Evolutionary conservation across 805 yeast genomes (phyloP), one percentile per base, ranked within the genome.

Genomic region (Suhomyces sp.): DNA sequence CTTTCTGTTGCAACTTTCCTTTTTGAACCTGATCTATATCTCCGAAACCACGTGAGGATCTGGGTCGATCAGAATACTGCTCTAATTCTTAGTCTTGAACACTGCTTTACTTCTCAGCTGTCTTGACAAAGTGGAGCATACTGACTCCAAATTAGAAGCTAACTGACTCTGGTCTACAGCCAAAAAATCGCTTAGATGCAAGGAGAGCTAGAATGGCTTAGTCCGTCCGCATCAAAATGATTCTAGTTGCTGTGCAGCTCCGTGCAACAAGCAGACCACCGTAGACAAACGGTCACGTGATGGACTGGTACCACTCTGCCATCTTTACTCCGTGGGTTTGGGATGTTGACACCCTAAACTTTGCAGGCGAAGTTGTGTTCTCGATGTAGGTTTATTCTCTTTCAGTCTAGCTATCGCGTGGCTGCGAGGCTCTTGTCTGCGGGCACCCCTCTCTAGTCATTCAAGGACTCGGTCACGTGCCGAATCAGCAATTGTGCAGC

Each of bases 391-490:
- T 12, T 1, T n/a, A 27, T 27, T 27, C n/a, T 6, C 31, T 12
- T 12, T 27, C 4, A 10, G n/a, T 27, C n/a, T 27, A 27, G 31
- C 13, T 25, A 10, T 25, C 3, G 13, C 29, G 29, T 6, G 31
- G 31, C n/a, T 3, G 22, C 22, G 20, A 35, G 20, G 40, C 20
- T 33, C 13, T 9, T 37, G 13, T 17, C 9, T 1, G 13, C 12
- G 17, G n/a, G 41, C 41, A 17, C 17, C 20, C 40, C 40, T 17
- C 39, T 15, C 40, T n/a, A 35, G 40, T 35, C 40, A 35, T 35
- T n/a, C 40, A 35, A n/a, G n/a, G 41, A 3, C 41, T 37, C 41
- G 41, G 41, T 37, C 41, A 37, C 41, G 41, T 37, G 41, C 41
- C 20, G 13, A 5, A 9, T 37, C 41, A 37, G n/a, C 41, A 37